Base-by-base conservation (phyloP, 2,329 filamentous ascomycete species). In the Grosmannia clavigera region DNA sequence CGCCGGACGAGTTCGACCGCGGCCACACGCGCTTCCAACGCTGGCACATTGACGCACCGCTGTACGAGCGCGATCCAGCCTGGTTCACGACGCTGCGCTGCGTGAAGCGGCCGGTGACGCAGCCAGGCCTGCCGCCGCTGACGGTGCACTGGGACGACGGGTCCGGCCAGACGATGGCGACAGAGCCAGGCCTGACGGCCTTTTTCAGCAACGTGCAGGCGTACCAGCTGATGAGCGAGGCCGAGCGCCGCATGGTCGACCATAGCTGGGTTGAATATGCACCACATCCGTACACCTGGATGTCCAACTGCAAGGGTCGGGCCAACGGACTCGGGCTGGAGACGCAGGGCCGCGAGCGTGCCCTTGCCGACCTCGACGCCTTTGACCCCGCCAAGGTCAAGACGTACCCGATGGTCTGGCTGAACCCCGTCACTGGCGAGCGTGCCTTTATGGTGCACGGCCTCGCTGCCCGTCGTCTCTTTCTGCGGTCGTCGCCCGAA, bases 31-130 rank as follows among this genome's bases (percentile, higher is more conserved):
- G 75, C 22, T 78, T 78, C 61, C 75, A 78, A 55, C 68, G 73
- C 31, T 78, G 76, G 76, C 76, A 78, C 61, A 75, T 78, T n/a
- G 75, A 78, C 61, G 76, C 74, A 9, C 74, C 75, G 1, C 67
- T 77, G 68, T 76, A 58, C 67, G 72, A 29, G 70, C 72, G 60
- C 64, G 71, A 52, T 59, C 75, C 52, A 61, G 68, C 25, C 65
- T 72, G 58, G 60, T 68, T 46, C 65, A 68, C 63, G 64, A 65
- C 53, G 71, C 68, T 40, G 72, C 72, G 16, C 61, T 75, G 3
- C 70, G 67, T 65, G 72, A 75, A 62, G 72, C 74, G 71, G 12
- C 75, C 75, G 2, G 55, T 19, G 3, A 69, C 67, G 9, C 65
- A 67, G 6, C 65, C 67, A 5, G 66, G 72, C 1, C 69, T 73